A percentile compares a stretch with the other conserved stretches of the same genome.
Conservation (phyloP, 1,284 basidiomycete species). For the Ceratobasidium sp. region DNA sequence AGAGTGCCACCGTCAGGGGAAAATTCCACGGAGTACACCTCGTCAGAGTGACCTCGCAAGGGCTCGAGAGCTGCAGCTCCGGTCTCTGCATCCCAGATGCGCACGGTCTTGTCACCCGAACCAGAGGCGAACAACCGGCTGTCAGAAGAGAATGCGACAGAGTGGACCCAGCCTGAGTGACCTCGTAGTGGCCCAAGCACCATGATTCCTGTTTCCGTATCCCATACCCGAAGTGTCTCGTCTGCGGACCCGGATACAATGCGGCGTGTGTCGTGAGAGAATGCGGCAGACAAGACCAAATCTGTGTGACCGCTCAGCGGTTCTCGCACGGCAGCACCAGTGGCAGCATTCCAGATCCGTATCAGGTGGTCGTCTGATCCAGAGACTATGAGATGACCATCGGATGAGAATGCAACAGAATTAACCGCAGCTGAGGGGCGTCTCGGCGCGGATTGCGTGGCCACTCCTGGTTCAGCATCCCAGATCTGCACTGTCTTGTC, state of each 20-base stretch:
- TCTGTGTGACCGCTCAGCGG: too few species aligned
- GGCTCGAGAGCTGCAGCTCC: not conserved
- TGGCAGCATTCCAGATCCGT: too few species aligned
- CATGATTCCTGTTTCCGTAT: not conserved
- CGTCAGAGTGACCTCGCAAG: constrained; percentile 60
- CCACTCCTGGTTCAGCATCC: not conserved
- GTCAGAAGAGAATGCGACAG: constrained; percentile 13
- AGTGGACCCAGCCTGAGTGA: not conserved
- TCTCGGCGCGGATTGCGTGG: too few species aligned
- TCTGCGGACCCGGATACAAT: constrained; percentile 46
- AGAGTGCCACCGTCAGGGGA: constrained; percentile 59
- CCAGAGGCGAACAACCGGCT: constrained; percentile 6
- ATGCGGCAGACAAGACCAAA: too few species aligned
- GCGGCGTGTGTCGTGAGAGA: constrained; percentile 35
- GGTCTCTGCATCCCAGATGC: constrained; percentile 30
- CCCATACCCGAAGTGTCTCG: constrained; percentile 45
- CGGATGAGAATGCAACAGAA: not conserved
- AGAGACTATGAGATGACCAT: not conserved
- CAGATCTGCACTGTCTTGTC: not conserved
- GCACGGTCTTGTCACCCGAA: constrained; percentile 27
- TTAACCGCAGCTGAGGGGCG: too few species aligned
- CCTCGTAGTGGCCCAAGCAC: not conserved
- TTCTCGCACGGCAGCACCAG: too few species aligned
- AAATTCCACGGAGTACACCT: constrained; percentile 61
- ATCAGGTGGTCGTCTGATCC: too few species aligned